phyloP scores from a whole-genome alignment of 1,284 basidiomycete genomes.

The Leccinum subfulvum region DNA sequence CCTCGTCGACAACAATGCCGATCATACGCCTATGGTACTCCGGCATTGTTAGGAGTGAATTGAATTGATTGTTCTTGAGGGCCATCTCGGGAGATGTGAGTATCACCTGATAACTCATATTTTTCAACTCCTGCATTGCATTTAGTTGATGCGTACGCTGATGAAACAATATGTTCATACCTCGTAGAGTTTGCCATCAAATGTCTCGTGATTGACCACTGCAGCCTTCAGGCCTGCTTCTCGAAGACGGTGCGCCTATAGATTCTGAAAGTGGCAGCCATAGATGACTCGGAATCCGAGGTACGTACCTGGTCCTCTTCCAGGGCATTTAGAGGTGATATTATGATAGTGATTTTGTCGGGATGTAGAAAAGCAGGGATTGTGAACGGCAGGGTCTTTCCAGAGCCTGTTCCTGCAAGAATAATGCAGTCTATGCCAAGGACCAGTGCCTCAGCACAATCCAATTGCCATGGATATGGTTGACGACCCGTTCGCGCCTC shows the following conservation, averaged over 20 bases:
- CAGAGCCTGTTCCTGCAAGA: neutral
- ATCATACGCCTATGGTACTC: too few species aligned
- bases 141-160: neutral
- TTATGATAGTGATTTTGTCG: neutral
- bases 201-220: neutral
- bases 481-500: too few species aligned
- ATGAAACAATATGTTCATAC: neutral
- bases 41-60: slow-evolving; percentile 3
- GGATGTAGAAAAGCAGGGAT: neutral
- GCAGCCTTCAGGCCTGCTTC: neutral
- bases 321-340: neutral
- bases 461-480: neutral
- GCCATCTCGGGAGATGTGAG: neutral
- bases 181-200: neutral
- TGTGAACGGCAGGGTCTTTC: neutral
- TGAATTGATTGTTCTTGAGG: slow-evolving; percentile 26
- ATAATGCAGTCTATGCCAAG: neutral
- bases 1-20: too few species aligned
- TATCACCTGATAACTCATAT: slow-evolving; percentile 2
- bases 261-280: neutral
- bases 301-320: neutral
- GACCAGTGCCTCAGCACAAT: neutral
- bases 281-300: neutral
- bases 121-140: neutral
- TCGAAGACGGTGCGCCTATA: neutral